Evolutionary conservation across 441 rosid species (phyloP).

Genomic region (Croton setiger): DNA sequence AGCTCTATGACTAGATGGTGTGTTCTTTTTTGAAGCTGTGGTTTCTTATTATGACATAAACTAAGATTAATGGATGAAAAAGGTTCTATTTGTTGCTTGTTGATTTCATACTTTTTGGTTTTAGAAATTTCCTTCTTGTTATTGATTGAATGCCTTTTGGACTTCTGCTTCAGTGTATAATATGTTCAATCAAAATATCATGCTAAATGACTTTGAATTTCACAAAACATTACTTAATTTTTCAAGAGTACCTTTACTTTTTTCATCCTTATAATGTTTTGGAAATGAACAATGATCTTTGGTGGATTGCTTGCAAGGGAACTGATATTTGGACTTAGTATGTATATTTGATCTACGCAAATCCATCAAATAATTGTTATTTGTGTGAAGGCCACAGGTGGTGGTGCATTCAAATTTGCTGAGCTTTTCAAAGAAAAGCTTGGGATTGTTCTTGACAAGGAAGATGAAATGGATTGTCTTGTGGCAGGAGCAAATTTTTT

Average conservation of each 20-base stretch:
- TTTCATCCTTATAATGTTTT: neutral
- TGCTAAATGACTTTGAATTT: neutral
- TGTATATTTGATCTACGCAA: neutral
- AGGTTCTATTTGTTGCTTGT: neutral
- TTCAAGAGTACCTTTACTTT: neutral
- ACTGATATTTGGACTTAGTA: neutral
- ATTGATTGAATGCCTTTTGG: neutral
- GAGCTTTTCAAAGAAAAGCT: slow-evolving; percentile 94
- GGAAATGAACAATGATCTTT: neutral
- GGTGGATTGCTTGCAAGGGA: neutral
- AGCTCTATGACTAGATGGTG: slow-evolving; percentile 2
- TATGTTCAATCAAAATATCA: slow-evolving; percentile 1
- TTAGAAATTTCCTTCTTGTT: neutral
- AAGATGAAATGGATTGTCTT: slow-evolving; percentile 99
- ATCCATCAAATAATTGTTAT: slow-evolving; percentile 20
- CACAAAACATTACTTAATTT: neutral
- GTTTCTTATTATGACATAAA: neutral
- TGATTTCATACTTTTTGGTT: neutral
- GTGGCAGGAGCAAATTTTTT: slow-evolving; percentile 96
- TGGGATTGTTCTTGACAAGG: slow-evolving; percentile 92
- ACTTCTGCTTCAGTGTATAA: neutral
- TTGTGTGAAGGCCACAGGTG: slow-evolving; percentile 89
- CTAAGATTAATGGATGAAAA: slow-evolving; percentile 2
- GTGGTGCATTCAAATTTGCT: slow-evolving; percentile 90
- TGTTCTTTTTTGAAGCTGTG: neutral